Conservation (phyloP, 495 filamentous ascomycete species). For the Penicillium fimorum region DNA sequence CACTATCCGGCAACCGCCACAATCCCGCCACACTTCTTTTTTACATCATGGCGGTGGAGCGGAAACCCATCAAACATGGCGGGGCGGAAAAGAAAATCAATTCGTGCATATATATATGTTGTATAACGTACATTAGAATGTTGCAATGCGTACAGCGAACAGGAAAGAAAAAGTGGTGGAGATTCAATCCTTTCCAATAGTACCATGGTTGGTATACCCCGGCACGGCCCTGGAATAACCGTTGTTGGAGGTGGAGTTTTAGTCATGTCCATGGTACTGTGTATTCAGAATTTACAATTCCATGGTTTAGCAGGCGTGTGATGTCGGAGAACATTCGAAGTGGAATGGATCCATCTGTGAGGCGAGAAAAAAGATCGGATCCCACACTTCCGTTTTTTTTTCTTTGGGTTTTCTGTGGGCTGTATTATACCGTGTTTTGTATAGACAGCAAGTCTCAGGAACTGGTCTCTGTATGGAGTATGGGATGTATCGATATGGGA, state of each 20-base stretch:
- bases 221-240: constrained; percentile 32
- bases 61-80: constrained; percentile 17
- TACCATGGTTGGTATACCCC: constrained; percentile 25
- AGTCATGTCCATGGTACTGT: constrained; percentile 10
- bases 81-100: constrained; percentile 15
- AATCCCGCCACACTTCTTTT: constrained; percentile 17
- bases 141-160: not conserved
- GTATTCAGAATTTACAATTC: constrained; percentile 17
- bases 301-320: constrained; percentile 2
- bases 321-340: constrained; percentile 1
- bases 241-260: constrained; percentile 26
- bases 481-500: constrained; percentile 7
- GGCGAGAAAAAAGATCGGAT: constrained; percentile 2
- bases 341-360: constrained; percentile 12
- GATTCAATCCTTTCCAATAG: not conserved
- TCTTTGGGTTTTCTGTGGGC: not conserved
- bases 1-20: constrained; percentile 20
- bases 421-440: constrained; percentile 12
- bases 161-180: not conserved
- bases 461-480: constrained; percentile 1
- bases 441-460: constrained; percentile 17
- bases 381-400: constrained; percentile 5
- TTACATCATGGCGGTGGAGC: constrained; percentile 25
- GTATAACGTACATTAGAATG: not conserved
- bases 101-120: not conserved